Evolutionary conservation across 1,284 basidiomycete genomes (phyloP).

Genomic region (Ganoderma resinaceum): DNA sequence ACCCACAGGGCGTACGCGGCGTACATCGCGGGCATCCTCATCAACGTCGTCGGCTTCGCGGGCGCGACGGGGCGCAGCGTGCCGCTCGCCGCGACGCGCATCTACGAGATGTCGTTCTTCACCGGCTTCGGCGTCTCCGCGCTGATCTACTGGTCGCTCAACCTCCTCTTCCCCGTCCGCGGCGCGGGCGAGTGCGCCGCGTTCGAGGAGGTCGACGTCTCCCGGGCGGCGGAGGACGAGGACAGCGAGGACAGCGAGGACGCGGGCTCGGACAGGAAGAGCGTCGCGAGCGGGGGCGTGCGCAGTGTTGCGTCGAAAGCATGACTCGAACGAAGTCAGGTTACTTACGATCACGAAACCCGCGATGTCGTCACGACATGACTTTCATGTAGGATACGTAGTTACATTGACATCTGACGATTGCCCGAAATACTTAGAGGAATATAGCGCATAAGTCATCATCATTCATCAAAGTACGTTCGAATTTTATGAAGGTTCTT

Average conservation of each 20-base stretch:
- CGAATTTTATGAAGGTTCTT: too few relatives aligned
- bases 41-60: constrained; percentile 82
- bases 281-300: constrained; percentile 21
- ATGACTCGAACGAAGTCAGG: not conserved
- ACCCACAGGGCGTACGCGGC: constrained; percentile 70
- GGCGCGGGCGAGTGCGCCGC: constrained; percentile 48
- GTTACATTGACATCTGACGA: too few relatives aligned
- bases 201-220: constrained; percentile 73
- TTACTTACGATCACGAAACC: too few relatives aligned
- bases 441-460: too few relatives aligned
- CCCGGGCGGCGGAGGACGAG: constrained; percentile 29
- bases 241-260: constrained; percentile 19
- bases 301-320: constrained; percentile 18
- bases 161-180: constrained; percentile 62
- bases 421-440: too few relatives aligned
- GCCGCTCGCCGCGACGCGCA: constrained; percentile 67
- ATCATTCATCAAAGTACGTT: too few relatives aligned
- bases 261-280: constrained; percentile 26
- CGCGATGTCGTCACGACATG: too few relatives aligned
- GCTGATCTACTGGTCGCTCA: constrained; percentile 67
- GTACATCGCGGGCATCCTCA: constrained; percentile 79
- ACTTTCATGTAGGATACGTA: too few relatives aligned
- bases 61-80: constrained; percentile 68
- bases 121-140: constrained; percentile 78
- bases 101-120: constrained; percentile 82